Base-by-base conservation (phyloP, 331 rosid genomes). In the Pyrus hybrid region DNA sequence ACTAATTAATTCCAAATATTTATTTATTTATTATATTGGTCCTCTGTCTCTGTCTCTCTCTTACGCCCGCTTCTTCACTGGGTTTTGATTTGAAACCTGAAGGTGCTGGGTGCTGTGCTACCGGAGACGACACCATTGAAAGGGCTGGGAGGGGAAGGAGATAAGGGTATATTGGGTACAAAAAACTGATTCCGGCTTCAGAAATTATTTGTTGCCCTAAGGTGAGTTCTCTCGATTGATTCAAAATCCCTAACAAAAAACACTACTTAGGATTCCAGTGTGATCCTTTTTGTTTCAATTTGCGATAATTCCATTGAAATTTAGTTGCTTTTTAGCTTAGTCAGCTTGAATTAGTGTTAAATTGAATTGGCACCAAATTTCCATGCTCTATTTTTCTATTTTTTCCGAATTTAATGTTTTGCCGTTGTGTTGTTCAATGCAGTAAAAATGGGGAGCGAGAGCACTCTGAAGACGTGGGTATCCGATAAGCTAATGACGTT, bases 401-500 rank as follows among this genome's bases (percentile, higher is more conserved):
- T 17, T 49, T 16, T 17, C 9, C 20, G 56, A 1, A 49, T 49
- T 49, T 2, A 49, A 49, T 49, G 33, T 62, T 62, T 14, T 3
- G 4, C 21, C 1, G 2, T 62, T 26, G 29, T 30, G 35, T 30
- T 63, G 41, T 37, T 25, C 20, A 54, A 33, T 47, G 76, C 76
- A 66, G 81, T 17, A 23, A 72, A 25, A 26, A 94, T 92, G 99
- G 93, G 84, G 71, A 85, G 83, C n/a, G 95, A 90, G 21, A 86
- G 81, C 12, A 73, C 75, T 70, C 68, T 92, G 79, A 92, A 85
- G 87, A 83, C 89, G 26, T 94, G 97, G 99, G 91, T 92, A 49
- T 90, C 96, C 2, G 97, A 94, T 70, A 85, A 86, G 76, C 66
- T 94, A 51, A 90, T 90, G 87, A 81, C 88, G 6, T 45, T 92